A percentile compares a stretch with the other conserved stretches of the same genome.
Evolutionary conservation across 2,329 filamentous ascomycete species (phyloP).

Genomic region (Sclerotinia sclerotiorum): DNA sequence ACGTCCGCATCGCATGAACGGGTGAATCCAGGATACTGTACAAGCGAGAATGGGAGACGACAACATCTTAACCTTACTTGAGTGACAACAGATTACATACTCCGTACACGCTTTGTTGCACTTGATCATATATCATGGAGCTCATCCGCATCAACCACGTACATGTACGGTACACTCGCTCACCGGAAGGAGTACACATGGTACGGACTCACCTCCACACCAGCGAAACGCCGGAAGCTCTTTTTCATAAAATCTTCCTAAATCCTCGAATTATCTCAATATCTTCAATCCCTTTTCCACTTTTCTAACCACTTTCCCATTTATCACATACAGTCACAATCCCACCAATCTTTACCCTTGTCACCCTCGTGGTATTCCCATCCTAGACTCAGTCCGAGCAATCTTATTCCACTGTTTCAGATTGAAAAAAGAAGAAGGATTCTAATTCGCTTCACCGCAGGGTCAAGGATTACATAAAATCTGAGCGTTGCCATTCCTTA

Average conservation of each 20-base stretch:
- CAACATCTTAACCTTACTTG: background rate
- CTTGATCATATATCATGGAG: no score
- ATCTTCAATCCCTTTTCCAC: background rate
- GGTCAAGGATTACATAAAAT: slow-evolving; percentile 2
- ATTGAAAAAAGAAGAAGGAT: background rate
- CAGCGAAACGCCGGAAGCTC: slow-evolving; percentile 1
- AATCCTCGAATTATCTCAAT: background rate
- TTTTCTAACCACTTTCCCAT: background rate
- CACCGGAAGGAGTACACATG: background rate
- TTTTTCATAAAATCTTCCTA: background rate
- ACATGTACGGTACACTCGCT: background rate
- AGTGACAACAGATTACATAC: no score
- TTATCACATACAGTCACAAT: slow-evolving; percentile 1
- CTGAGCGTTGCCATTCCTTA: background rate
- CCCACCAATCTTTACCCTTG: slow-evolving; percentile 1
- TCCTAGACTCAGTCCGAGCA: slow-evolving; percentile 10
- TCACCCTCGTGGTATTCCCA: slow-evolving; percentile 12
- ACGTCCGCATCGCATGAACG: background rate
- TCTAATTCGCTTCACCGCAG: slow-evolving; percentile 4
- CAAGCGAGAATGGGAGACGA: slow-evolving; percentile 1
- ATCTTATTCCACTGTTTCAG: slow-evolving; percentile 15
- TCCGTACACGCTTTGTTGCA: no score
- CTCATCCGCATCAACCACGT: no score
- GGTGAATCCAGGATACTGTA: background rate
- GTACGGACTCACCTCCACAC: background rate